Evolutionary conservation across 768 basidiomycete genomes (phyloP).

Genomic region (Lentinula sp.): DNA sequence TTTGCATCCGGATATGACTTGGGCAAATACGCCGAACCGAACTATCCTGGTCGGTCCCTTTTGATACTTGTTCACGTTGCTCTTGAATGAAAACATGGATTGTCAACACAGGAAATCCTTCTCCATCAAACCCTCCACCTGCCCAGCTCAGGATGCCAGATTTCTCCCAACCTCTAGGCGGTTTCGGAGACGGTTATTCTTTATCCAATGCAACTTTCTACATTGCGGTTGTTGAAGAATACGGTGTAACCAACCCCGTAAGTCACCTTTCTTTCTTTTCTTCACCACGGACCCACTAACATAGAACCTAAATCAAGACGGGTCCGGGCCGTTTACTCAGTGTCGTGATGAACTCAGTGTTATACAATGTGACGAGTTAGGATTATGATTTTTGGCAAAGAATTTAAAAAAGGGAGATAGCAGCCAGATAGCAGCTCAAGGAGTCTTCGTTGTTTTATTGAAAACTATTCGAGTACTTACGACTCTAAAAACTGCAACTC

Average conservation of each 20-base stretch:
- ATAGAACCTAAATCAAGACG: background rate
- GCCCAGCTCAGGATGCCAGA: slow-evolving; percentile 28
- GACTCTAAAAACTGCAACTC: background rate
- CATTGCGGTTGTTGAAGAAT: slow-evolving; percentile 30
- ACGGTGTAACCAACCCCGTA: slow-evolving; percentile 13
- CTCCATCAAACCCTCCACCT: slow-evolving; percentile 25
- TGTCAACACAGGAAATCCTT: slow-evolving; percentile 21
- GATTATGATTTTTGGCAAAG: background rate
- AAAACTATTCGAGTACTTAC: background rate
- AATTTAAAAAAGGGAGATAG: too few relatives aligned
- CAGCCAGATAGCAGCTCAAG: too few relatives aligned
- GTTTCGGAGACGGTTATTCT: slow-evolving; percentile 21
- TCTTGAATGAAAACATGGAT: too few relatives aligned
- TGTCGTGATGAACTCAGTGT: background rate
- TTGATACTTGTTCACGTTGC: background rate
- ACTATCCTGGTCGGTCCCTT: slow-evolving; percentile 25
- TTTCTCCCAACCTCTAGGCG: slow-evolving; percentile 23
- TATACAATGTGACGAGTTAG: background rate
- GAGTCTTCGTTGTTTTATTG: too few relatives aligned
- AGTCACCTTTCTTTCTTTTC: background rate
- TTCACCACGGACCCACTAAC: background rate
- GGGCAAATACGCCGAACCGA: slow-evolving; percentile 26
- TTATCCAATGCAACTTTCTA: slow-evolving; percentile 20
- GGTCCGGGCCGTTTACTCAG: background rate
- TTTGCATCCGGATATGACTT: slow-evolving; percentile 26